Evolutionary conservation across 176 grass and related monocot genomes (phyloP).

Genomic region (Areca catechu): DNA sequence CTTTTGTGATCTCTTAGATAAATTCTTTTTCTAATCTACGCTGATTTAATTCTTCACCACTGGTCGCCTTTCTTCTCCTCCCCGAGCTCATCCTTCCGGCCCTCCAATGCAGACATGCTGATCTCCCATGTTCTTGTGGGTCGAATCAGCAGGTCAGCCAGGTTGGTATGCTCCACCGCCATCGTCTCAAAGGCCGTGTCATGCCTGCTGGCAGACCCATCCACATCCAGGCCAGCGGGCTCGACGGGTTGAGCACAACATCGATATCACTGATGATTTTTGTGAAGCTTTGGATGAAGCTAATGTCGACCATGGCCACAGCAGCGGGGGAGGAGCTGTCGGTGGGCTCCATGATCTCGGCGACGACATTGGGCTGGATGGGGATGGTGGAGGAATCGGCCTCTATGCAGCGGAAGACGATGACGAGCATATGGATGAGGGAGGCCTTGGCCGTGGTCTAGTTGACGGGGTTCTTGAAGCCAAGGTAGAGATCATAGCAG

Average conservation of each 20-base stretch:
- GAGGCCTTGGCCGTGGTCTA: constrained; percentile 97
- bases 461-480: constrained; percentile 64
- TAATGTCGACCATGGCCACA: constrained; percentile 24
- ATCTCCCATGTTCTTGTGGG: constrained; percentile 98
- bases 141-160: constrained; percentile 84
- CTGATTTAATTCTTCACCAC: too few species aligned
- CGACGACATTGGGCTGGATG: constrained; percentile 82
- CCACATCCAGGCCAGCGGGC: constrained; percentile 36
- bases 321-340: constrained; percentile 30
- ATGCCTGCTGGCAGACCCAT: constrained; percentile 44
- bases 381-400: constrained; percentile 88
- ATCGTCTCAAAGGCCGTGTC: constrained; percentile 87
- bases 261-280: constrained; percentile 92
- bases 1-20: too few species aligned
- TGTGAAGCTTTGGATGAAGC: constrained; percentile 84
- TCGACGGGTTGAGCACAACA: constrained; percentile 52
- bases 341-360: constrained; percentile 74
- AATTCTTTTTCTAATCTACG: too few species aligned
- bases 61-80: too few species aligned
- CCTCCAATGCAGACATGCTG: constrained; percentile 94
- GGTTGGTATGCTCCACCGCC: constrained; percentile 57
- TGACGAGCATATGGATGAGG: constrained; percentile 96
- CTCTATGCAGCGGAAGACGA: constrained; percentile 94
- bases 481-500: too few species aligned
- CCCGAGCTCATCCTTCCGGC: constrained; percentile 84